phyloP scores from a whole-genome alignment of 768 basidiomycete species.

The Trametes cinnabarina region DNA sequence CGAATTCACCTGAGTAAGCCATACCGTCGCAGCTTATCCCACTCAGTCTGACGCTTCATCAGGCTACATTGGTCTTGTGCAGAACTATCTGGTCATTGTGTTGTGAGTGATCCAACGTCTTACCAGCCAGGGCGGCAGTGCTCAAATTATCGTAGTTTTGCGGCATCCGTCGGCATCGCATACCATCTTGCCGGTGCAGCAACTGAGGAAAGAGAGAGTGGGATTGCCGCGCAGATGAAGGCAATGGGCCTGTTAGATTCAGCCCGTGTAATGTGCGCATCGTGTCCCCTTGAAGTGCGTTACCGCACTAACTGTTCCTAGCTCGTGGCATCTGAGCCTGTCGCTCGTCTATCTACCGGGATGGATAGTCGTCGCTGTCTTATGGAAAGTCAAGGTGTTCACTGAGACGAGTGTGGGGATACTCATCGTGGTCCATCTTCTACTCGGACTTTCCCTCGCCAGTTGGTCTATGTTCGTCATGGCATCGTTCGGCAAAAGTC shows the following conservation, averaged over 20 bases:
- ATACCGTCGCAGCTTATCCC: no score
- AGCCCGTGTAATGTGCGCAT: constrained; percentile 55
- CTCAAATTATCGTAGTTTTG: constrained; percentile 43
- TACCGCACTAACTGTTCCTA: constrained; percentile 7
- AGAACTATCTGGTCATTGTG: constrained; percentile 60
- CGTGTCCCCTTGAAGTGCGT: background rate
- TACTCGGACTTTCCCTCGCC: constrained; percentile 65
- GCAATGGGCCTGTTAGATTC: constrained; percentile 78
- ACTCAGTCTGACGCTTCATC: no score
- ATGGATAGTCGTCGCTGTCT: constrained; percentile 63
- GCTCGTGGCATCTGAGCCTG: constrained; percentile 65
- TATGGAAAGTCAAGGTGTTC: constrained; percentile 68
- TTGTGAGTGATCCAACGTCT: constrained; percentile 43
- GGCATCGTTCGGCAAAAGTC: constrained; percentile 68
- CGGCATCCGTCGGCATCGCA: constrained; percentile 67
- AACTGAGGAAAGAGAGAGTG: constrained; percentile 58
- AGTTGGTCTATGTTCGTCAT: constrained; percentile 71
- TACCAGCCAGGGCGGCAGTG: background rate
- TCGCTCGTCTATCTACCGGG: constrained; percentile 69
- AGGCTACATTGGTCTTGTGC: constrained; percentile 64
- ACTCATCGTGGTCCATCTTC: constrained; percentile 59
- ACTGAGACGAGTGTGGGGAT: constrained; percentile 54
- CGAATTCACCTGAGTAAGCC: constrained; percentile 53
- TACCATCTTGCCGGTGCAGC: constrained; percentile 77
- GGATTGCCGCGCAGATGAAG: constrained; percentile 69